These are phyloP conservation scores for Phytophthora ramorum DNA, from an alignment of 352 stramenopile species.

Conservation along the genomic window DNA sequence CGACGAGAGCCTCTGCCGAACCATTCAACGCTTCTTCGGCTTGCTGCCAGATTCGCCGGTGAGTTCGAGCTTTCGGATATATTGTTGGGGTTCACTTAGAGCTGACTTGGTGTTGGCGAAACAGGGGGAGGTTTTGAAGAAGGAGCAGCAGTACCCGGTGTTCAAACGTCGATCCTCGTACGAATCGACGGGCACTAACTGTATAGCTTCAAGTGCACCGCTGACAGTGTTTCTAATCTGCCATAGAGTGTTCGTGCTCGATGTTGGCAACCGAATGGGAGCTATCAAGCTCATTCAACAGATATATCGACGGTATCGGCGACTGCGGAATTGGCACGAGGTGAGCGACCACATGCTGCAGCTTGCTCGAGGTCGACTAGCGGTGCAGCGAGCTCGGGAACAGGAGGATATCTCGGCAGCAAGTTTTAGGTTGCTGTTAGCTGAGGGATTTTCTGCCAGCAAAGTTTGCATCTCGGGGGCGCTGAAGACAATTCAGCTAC, in stretches of 20 bases:
- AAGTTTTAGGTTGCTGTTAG: conserved; percentile 63
- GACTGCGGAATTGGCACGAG: conserved; percentile 51
- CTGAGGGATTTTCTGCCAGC: conserved; percentile 60
- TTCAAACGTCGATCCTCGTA: conserved; percentile 43
- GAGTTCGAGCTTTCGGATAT: background rate
- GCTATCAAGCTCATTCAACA: conserved; percentile 36
- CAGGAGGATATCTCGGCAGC: conserved; percentile 55
- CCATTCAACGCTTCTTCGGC: conserved; percentile 65
- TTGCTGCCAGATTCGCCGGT: conserved; percentile 64
- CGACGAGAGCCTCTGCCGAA: conserved; percentile 55
- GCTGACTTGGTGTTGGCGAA: background rate
- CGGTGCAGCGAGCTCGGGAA: conserved; percentile 24
- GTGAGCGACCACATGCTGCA: conserved; percentile 47
- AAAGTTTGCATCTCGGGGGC: conserved; percentile 76
- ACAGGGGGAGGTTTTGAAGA: conserved; percentile 48
- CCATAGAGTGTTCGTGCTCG: conserved; percentile 26
- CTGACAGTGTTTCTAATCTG: background rate
- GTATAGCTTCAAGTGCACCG: background rate
- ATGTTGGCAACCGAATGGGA: conserved; percentile 22
- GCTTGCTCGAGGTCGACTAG: conserved; percentile 44
- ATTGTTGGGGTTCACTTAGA: background rate
- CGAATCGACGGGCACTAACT: background rate
- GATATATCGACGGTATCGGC: conserved; percentile 54
- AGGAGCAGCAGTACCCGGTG: conserved; percentile 46
- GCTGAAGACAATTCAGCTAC: conserved; percentile 72